Evolutionary conservation across 768 basidiomycete species (phyloP).

Genomic region (Mycena filopes): DNA sequence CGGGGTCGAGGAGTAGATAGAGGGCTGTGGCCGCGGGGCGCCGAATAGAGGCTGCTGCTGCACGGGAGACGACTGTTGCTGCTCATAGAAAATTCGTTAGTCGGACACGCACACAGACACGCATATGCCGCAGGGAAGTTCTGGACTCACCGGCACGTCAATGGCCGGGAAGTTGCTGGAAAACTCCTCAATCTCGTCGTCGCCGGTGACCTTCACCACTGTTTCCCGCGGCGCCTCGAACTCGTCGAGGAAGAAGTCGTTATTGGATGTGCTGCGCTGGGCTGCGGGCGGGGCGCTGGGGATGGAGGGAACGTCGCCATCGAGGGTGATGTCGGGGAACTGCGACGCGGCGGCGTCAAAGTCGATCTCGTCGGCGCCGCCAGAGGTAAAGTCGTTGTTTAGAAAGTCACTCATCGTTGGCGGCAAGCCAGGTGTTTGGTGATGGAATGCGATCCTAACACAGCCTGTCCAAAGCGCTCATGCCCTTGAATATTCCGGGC

Average conservation of each 20-base stretch:
- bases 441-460: background rate
- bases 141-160: conserved; percentile 55
- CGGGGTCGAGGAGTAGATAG: conserved; percentile 76
- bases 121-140: background rate
- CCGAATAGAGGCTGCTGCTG: conserved; percentile 55
- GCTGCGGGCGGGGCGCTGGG: conserved; percentile 45
- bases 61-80: conserved; percentile 43
- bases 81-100: background rate
- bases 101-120: background rate
- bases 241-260: conserved; percentile 75
- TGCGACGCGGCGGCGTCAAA: conserved; percentile 84
- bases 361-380: conserved; percentile 71
- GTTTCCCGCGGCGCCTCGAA: conserved; percentile 64
- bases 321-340: conserved; percentile 87
- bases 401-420: conserved; percentile 43
- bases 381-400: conserved; percentile 26
- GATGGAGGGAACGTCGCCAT: conserved; percentile 67
- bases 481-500: conserved; percentile 83
- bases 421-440: too few species aligned
- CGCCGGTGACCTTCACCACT: conserved; percentile 84
- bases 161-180: conserved; percentile 89
- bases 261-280: conserved; percentile 44
- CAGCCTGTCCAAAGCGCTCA: conserved; percentile 36
- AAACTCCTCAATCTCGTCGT: conserved; percentile 88
- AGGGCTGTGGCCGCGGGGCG: conserved; percentile 82